Percentiles rank a stretch among this genome's conserved stretches.
These are phyloP conservation scores for Colletotrichum sp. DNA, from an alignment of 2,329 filamentous ascomycete genomes.

Conservation along the genomic window DNA sequence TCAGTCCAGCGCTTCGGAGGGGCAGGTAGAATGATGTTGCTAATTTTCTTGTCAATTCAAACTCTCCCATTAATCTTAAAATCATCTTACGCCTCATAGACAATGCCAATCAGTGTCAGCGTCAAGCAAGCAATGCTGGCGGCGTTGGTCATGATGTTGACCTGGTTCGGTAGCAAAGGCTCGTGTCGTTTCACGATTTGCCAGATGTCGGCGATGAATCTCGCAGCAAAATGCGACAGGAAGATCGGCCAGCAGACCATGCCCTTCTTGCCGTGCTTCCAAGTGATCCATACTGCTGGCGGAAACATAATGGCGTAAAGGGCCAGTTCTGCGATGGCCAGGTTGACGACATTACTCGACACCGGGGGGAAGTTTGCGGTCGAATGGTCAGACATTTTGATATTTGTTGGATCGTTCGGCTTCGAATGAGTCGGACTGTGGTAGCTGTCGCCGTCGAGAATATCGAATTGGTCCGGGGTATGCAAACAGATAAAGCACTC, in stretches of 20 bases:
- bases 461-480: not conserved
- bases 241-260: constrained; percentile 35
- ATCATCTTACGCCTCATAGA: constrained; percentile 30
- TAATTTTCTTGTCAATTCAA: not conserved
- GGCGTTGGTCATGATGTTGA: constrained; percentile 30
- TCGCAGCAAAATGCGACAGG: constrained; percentile 25
- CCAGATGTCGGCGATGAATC: constrained; percentile 29
- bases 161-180: constrained; percentile 23
- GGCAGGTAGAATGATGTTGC: constrained; percentile 24
- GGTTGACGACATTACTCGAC: constrained; percentile 7
- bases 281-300: constrained; percentile 25
- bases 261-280: constrained; percentile 31
- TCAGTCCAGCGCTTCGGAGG: constrained; percentile 19
- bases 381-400: not conserved
- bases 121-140: constrained; percentile 30
- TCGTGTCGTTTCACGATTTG: constrained; percentile 25
- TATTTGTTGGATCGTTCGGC: not conserved
- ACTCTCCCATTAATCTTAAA: not conserved
- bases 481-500: not conserved
- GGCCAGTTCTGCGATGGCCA: constrained; percentile 25
- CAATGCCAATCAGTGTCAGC: constrained; percentile 27
- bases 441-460: not conserved
- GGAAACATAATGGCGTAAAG: constrained; percentile 25
- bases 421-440: not conserved
- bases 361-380: not conserved